Evolutionary conservation across 257 asterid species (phyloP).

Genomic region (Scutellaria barbata): DNA sequence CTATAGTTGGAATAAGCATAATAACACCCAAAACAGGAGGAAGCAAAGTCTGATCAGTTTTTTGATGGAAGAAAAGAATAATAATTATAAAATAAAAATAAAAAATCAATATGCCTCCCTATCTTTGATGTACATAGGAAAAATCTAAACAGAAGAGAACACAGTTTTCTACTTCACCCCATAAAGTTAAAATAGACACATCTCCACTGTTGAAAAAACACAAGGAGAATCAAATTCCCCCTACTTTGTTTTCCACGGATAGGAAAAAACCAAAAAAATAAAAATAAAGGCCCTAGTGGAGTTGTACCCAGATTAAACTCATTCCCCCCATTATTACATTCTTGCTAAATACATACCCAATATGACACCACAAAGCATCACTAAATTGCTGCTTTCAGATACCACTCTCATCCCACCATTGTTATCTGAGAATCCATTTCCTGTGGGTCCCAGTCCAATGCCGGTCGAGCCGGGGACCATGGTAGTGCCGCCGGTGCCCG

Average conservation of each 20-base stretch:
- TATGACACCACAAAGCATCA: conserved; percentile 18
- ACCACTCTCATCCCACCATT: background rate
- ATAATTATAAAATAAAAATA: conserved; percentile 9
- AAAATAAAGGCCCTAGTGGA: conserved; percentile 31
- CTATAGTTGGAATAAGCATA: background rate
- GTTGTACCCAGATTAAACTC: conserved; percentile 12
- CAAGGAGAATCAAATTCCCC: conserved; percentile 42
- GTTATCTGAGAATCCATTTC: conserved; percentile 35
- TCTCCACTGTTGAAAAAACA: conserved; percentile 6
- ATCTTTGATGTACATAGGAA: conserved; percentile 55
- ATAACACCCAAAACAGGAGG: conserved; percentile 15
- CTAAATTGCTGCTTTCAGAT: conserved; percentile 25
- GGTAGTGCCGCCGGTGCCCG: conserved; percentile 33
- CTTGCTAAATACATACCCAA: conserved; percentile 33
- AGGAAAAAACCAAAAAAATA: conserved; percentile 35
- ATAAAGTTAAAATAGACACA: conserved; percentile 13
- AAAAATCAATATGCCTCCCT: conserved; percentile 46
- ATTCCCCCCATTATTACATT: conserved; percentile 10
- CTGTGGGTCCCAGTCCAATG: conserved; percentile 39
- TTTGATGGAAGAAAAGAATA: conserved; percentile 6
- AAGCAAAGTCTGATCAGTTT: conserved; percentile 17
- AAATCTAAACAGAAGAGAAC: conserved; percentile 42
- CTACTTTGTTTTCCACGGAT: conserved; percentile 28
- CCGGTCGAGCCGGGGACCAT: conserved; percentile 34
- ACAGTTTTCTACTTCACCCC: conserved; percentile 37